Evolutionary conservation across 345 rosid genomes (phyloP).

Genomic region (Melaleuca alternifolia): DNA sequence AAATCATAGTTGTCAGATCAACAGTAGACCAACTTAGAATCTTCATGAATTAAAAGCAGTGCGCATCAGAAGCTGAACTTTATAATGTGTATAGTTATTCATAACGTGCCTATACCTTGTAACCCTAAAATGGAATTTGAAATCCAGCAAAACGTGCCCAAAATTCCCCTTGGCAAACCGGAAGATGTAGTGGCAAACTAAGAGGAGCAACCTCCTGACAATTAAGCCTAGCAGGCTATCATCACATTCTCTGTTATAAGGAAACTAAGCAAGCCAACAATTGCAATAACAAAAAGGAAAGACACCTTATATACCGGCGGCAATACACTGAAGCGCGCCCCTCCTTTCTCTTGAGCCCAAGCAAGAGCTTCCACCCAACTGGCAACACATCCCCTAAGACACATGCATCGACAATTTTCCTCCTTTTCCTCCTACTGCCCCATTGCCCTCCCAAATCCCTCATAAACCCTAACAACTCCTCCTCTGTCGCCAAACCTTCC

Average conservation of each 20-base stretch:
- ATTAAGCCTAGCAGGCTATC: not conserved
- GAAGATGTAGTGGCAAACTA: not conserved
- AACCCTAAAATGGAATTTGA: not conserved
- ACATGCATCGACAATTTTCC: constrained; percentile 68
- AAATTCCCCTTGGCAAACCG: not conserved
- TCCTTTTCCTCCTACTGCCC: constrained; percentile 77
- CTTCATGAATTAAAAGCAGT: not conserved
- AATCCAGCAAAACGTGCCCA: not conserved
- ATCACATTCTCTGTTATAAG: not conserved
- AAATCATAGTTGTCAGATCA: not conserved
- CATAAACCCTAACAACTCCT: constrained; percentile 46
- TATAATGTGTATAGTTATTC: not conserved
- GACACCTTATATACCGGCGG: constrained; percentile 61
- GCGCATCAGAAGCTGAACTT: not conserved
- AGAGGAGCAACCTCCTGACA: not conserved
- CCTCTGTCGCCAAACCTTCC: constrained; percentile 41
- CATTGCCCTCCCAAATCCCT: constrained; percentile 55
- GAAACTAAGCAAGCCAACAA: not conserved
- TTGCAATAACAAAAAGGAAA: not conserved
- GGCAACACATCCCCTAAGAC: constrained; percentile 51
- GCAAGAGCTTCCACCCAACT: constrained; percentile 62
- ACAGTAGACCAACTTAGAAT: not conserved
- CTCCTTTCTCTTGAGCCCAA: constrained; percentile 61
- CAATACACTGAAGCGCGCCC: constrained; percentile 60
- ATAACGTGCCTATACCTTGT: not conserved